Conservation (phyloP, 208 protist species). For the Naegleria fowleri region DNA sequence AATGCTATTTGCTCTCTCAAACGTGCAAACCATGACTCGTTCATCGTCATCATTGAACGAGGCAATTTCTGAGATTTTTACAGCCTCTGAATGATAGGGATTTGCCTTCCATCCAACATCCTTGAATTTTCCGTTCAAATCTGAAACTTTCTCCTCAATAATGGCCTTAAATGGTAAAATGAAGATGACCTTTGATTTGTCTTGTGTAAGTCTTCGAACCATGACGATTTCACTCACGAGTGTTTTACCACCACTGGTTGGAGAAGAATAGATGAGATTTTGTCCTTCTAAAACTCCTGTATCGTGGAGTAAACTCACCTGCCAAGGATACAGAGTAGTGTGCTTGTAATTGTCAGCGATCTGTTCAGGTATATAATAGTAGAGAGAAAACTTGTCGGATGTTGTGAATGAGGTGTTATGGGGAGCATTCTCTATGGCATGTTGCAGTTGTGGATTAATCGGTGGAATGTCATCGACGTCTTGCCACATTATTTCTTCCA, state of each 20-base stretch:
- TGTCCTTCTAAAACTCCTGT: not conserved
- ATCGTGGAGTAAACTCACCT: not conserved
- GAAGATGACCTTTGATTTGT: conserved; percentile 32
- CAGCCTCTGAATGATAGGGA: conserved; percentile 25
- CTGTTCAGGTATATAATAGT: not conserved
- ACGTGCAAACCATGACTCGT: conserved; percentile 49
- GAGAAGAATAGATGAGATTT: conserved; percentile 41
- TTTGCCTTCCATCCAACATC: conserved; percentile 38
- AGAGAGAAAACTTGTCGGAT: not conserved
- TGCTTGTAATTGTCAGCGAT: not conserved
- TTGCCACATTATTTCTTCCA: no score
- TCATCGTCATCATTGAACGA: conserved; percentile 25
- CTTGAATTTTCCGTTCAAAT: conserved; percentile 29
- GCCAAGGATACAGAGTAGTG: not conserved
- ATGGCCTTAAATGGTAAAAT: conserved; percentile 59
- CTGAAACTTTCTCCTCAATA: conserved; percentile 46
- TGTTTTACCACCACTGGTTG: conserved; percentile 48
- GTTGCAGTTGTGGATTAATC: no score
- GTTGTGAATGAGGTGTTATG: no score
- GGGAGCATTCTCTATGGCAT: no score
- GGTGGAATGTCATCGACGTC: no score
- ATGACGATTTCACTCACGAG: conserved; percentile 53
- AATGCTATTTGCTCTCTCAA: conserved; percentile 54
- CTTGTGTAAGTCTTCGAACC: not conserved
- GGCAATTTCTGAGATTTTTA: not conserved